These are phyloP conservation scores for Fusarium longipes DNA, from an alignment of 2,329 filamentous ascomycete genomes.

Conservation along the genomic window DNA sequence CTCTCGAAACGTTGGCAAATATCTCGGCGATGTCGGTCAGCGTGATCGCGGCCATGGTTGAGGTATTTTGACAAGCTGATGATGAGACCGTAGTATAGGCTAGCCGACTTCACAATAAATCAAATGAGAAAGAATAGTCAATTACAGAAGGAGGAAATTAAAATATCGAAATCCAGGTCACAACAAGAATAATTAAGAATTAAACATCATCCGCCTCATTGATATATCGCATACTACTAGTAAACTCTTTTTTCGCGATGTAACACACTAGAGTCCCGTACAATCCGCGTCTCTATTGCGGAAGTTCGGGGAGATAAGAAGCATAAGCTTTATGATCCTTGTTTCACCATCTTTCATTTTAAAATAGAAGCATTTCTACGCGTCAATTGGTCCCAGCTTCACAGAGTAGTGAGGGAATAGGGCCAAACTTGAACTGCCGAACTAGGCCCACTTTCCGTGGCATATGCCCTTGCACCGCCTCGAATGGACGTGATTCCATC, in stretches of 20 bases:
- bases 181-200: not conserved
- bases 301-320: not conserved
- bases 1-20: not conserved
- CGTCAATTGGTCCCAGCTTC: not conserved
- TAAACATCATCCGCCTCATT: not conserved
- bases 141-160: not conserved
- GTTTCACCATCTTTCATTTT: conserved; percentile 4
- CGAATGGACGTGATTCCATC: not conserved
- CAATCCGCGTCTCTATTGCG: not conserved
- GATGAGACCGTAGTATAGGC: not conserved
- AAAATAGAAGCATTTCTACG: not conserved
- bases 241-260: not conserved
- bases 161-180: accelerated
- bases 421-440: conserved; percentile 11
- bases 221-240: not conserved
- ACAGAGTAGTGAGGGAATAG: not conserved
- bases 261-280: not conserved
- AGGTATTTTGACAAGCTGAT: too few relatives aligned
- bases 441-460: not conserved
- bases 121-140: not conserved
- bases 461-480: not conserved
- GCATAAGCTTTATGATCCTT: not conserved
- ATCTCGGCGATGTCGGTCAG: not conserved
- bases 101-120: too few relatives aligned
- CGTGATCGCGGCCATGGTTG: not conserved